Evolutionary conservation across 805 yeast species (phyloP).

Genomic region (Hanseniaspora nectarophila): DNA sequence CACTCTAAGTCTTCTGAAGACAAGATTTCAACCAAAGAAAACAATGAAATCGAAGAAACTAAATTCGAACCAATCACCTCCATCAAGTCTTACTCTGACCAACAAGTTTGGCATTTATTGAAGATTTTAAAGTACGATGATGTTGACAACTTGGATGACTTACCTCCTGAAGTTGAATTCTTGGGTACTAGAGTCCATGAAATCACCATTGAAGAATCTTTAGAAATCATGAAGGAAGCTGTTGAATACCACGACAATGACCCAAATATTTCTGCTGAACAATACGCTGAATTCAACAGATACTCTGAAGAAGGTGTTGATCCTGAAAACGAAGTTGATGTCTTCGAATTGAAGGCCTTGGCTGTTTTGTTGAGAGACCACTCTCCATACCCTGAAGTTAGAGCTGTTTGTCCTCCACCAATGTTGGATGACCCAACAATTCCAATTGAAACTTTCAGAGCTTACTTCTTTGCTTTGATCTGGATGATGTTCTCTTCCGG

Average conservation of each 20-base stretch:
- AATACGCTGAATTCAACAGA: slow-evolving; percentile 28
- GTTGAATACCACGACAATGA: slow-evolving; percentile 36
- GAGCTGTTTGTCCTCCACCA: slow-evolving; percentile 44
- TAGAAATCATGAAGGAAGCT: slow-evolving; percentile 32
- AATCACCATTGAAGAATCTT: slow-evolving; percentile 31
- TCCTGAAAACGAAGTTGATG: slow-evolving; percentile 19
- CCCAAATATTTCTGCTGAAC: slow-evolving; percentile 34
- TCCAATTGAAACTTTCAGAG: slow-evolving; percentile 40
- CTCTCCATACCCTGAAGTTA: slow-evolving; percentile 56
- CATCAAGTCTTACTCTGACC: slow-evolving; percentile 11
- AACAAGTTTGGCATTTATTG: slow-evolving; percentile 14
- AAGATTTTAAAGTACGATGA: slow-evolving; percentile 14
- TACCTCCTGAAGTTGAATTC: slow-evolving; percentile 24
- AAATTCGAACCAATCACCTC: slow-evolving; percentile 4
- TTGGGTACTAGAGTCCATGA: slow-evolving; percentile 33
- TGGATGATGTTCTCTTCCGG: slow-evolving; percentile 46
- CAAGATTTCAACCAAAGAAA: neutral
- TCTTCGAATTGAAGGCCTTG: slow-evolving; percentile 23
- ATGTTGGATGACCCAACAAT: slow-evolving; percentile 35
- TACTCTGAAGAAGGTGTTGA: slow-evolving; percentile 24
- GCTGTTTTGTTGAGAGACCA: slow-evolving; percentile 34
- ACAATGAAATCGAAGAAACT: neutral
- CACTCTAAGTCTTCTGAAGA: slow-evolving; percentile 5
- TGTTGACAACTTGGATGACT: slow-evolving; percentile 18
- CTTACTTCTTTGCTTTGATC: slow-evolving; percentile 29